These are phyloP conservation scores for Cladorrhinum samala DNA, from an alignment of 495 filamentous ascomycete species.

Conservation along the genomic window DNA sequence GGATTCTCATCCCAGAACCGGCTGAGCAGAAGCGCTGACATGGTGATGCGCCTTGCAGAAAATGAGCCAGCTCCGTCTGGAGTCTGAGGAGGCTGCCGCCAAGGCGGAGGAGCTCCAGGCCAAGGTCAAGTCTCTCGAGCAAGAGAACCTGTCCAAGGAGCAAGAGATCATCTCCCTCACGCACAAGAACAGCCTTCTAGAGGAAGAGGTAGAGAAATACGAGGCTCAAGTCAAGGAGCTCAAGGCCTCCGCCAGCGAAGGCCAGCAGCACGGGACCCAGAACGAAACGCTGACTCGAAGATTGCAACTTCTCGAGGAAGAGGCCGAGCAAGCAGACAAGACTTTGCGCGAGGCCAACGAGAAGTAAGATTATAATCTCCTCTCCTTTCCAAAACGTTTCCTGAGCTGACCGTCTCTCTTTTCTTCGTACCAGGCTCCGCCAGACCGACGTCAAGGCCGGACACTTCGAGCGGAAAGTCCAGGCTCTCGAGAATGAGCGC, in stretches of 20 bases:
- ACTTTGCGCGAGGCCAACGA: slow-evolving; percentile 94
- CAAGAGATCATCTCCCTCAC: slow-evolving; percentile 93
- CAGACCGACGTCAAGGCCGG: slow-evolving; percentile 99
- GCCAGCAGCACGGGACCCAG: slow-evolving; percentile 68
- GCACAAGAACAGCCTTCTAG: slow-evolving; percentile 87
- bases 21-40: slow-evolving; percentile 10
- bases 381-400: not conserved
- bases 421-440: slow-evolving; percentile 60
- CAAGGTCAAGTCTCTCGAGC: slow-evolving; percentile 84
- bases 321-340: slow-evolving; percentile 92
- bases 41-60: slow-evolving; percentile 48
- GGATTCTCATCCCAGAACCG: not conserved
- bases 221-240: slow-evolving; percentile 68
- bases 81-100: slow-evolving; percentile 73
- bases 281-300: slow-evolving; percentile 85
- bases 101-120: slow-evolving; percentile 80
- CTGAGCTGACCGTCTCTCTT: not conserved
- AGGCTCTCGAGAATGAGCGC: slow-evolving; percentile 81
- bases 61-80: slow-evolving; percentile 86
- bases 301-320: slow-evolving; percentile 93
- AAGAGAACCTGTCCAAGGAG: slow-evolving; percentile 93
- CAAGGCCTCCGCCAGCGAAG: slow-evolving; percentile 71
- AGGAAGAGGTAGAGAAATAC: slow-evolving; percentile 83
- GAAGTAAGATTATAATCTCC: slow-evolving; percentile 60
- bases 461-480: slow-evolving; percentile 98